These are phyloP conservation scores for Helicosporidium sp. DNA, from an alignment of 139 green algal genomes.

Conservation along the genomic window DNA sequence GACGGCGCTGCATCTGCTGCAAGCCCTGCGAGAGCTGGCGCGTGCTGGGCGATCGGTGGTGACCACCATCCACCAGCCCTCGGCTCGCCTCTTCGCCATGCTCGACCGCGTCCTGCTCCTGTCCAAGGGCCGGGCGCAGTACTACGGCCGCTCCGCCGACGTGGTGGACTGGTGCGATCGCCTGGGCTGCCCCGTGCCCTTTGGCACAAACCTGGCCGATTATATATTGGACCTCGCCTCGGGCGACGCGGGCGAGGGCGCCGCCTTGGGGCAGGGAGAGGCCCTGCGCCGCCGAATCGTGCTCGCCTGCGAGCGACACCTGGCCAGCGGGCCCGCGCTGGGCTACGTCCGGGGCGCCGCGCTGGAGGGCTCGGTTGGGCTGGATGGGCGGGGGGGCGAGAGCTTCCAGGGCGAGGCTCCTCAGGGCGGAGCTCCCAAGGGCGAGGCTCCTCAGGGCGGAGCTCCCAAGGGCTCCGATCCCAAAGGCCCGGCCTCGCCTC, in stretches of 20 bases:
- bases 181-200: conserved; percentile 36
- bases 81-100: conserved; percentile 54
- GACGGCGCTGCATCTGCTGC: conserved; percentile 69
- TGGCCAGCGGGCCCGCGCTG: no score
- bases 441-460: no score
- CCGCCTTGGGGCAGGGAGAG: no score
- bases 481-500: no score
- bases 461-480: no score
- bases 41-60: conserved; percentile 54
- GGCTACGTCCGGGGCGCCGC: no score
- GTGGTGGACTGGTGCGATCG: conserved; percentile 39
- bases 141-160: conserved; percentile 47
- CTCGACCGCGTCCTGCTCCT: conserved; percentile 53
- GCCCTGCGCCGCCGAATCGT: no score
- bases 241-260: conserved; percentile 28
- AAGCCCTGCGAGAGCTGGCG: conserved; percentile 44
- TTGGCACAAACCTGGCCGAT: conserved; percentile 52
- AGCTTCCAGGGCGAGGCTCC: no score
- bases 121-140: conserved; percentile 27
- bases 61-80: conserved; percentile 89
- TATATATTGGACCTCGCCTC: conserved; percentile 60
- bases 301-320: no score
- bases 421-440: no score
- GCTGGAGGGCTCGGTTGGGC: no score
- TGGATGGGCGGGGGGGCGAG: not conserved